Evolutionary conservation across 2,329 filamentous ascomycete species (phyloP).

Genomic region (Cordyceps pruinosa): DNA sequence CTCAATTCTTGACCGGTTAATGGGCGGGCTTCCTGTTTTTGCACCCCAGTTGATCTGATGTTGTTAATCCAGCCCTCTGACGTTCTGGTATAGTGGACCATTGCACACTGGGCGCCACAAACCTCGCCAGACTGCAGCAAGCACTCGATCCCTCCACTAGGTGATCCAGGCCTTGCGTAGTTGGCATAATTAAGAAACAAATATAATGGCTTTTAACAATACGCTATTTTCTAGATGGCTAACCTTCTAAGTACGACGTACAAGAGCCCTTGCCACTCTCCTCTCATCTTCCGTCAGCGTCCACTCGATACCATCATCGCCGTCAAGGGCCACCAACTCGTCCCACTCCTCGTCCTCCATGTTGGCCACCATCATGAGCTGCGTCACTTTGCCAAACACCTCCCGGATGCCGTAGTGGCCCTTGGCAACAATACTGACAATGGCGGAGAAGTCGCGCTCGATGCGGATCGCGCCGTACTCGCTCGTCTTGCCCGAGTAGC

Average conservation of each 20-base stretch:
- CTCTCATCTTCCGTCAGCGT: conserved; percentile 67
- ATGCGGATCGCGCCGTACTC: conserved; percentile 75
- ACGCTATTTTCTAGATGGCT: background rate
- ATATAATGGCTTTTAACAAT: background rate
- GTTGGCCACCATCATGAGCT: conserved; percentile 80
- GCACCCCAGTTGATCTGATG: too few relatives aligned
- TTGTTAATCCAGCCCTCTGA: too few relatives aligned
- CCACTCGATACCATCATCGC: conserved; percentile 63
- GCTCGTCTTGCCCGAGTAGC: conserved; percentile 70
- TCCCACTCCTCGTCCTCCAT: conserved; percentile 98
- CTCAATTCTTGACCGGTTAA: too few relatives aligned
- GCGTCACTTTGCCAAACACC: conserved; percentile 65
- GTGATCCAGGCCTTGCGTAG: too few relatives aligned
- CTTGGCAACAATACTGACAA: conserved; percentile 60
- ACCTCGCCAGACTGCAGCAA: too few relatives aligned
- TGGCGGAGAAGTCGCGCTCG: conserved; percentile 74
- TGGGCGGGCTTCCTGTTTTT: too few relatives aligned
- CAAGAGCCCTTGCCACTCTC: conserved; percentile 62
- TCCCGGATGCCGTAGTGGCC: conserved; percentile 75
- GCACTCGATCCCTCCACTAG: too few relatives aligned
- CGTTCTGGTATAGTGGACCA: too few relatives aligned
- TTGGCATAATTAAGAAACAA: background rate
- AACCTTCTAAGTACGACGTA: conserved; percentile 25
- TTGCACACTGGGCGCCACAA: too few relatives aligned
- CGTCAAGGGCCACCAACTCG: conserved; percentile 50